Evolutionary conservation across 2,329 filamentous ascomycete genomes (phyloP), one percentile per base, ranked within the genome.

Genomic region (Xylariomycetidae sp.): DNA sequence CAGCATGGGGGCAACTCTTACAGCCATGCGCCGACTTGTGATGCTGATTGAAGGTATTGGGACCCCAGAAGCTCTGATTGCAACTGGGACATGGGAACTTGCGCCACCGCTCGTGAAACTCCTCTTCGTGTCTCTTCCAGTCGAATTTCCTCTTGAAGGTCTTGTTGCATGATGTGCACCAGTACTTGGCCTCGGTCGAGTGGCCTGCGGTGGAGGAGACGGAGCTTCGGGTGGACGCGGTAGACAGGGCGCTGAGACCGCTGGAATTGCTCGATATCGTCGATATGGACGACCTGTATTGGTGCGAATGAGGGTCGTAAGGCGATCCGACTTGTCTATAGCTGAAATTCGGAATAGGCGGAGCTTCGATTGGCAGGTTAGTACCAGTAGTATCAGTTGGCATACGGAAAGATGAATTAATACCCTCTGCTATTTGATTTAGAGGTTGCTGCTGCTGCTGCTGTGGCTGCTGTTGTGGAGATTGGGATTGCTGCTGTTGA

Each of bases 51-150:
- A 82, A 82, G 4, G 76, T 78, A 53, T 82, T 82, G 45, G 77
- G 75, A 8, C 77, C 77, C 67, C 77, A 80, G 57, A 82, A 81
- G 50, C 76, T 77, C 48, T 79, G 74, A 56, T 81, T 80, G 59
- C 80, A 83, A 44, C 79, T 77, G 5, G 78, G 77, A 48, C 78
- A 82, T 10, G 77, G 76, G 54, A 80, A 82, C 50, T 80, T 81
- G 42, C 78, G 74, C 63, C 76, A 76, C 34, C 79, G 74, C 62
- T 82, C 78, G 57, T 82, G 78, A 49, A 82, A 81, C 56, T 81
- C 77, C 47, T 82, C 78, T 53, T 83, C 77, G 56, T 84, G 80
- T 19, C 76, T 70, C 56, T 81, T 81, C 80, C 74, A 84, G 54
- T 82, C 77, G 42, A 80, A 79, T 52, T 82, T 82, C 44, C 77